These are phyloP conservation scores for Talaromyces wortmannii DNA, from an alignment of 495 filamentous ascomycete genomes.

Conservation along the genomic window DNA sequence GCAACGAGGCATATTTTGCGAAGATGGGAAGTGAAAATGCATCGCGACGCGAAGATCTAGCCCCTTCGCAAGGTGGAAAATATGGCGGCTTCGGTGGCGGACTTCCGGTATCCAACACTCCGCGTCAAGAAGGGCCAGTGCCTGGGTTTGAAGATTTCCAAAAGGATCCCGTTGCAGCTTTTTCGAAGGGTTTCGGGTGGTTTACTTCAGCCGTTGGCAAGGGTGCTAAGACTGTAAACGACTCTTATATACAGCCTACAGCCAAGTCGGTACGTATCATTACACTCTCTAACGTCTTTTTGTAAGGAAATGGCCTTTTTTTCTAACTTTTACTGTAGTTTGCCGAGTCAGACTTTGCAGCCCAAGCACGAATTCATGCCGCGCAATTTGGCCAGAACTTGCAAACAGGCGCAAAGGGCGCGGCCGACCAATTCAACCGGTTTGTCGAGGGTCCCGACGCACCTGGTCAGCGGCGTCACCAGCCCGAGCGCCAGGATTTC, in stretches of 20 bases:
- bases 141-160: constrained; percentile 78
- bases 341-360: constrained; percentile 79
- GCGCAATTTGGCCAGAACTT: constrained; percentile 55
- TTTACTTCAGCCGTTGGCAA: constrained; percentile 80
- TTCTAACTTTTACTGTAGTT: constrained; percentile 38
- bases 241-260: constrained; percentile 83
- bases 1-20: constrained; percentile 88
- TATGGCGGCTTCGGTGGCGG: constrained; percentile 84
- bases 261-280: constrained; percentile 63
- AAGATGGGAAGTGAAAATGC: constrained; percentile 76
- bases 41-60: constrained; percentile 59
- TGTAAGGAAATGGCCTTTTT: background rate
- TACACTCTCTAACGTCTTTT: background rate
- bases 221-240: constrained; percentile 81
- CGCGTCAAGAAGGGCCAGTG: constrained; percentile 23
- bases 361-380: constrained; percentile 70
- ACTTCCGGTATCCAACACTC: constrained; percentile 17
- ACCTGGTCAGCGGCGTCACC: constrained; percentile 8
- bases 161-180: constrained; percentile 79
- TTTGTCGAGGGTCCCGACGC: constrained; percentile 69
- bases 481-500: constrained; percentile 70
- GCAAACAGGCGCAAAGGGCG: constrained; percentile 59
- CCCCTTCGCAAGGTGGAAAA: constrained; percentile 87
- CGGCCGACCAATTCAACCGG: constrained; percentile 68
- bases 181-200: constrained; percentile 93